phyloP scores from a whole-genome alignment of 2,329 filamentous ascomycete species.

The Hypocrella siamensis region DNA sequence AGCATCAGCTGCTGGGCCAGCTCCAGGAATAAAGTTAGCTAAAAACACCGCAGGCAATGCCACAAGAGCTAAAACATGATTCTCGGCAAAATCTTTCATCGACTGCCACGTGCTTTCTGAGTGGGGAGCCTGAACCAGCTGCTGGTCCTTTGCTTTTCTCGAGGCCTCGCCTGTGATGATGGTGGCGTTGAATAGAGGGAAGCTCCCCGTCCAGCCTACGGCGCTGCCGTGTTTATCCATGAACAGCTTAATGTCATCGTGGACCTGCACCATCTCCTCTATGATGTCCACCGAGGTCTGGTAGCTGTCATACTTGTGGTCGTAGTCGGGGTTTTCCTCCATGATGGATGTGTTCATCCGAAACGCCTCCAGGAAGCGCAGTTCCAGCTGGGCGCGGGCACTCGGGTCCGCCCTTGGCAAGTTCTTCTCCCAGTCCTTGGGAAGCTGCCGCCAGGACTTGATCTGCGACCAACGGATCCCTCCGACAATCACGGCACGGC shows the following conservation, averaged over 20 bases:
- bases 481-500: neutral
- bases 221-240: neutral
- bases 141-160: neutral
- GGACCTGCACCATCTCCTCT: neutral
- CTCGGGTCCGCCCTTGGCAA: neutral
- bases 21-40: neutral
- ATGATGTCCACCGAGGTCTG: neutral
- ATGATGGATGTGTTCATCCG: neutral
- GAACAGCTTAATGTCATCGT: neutral
- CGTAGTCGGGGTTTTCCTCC: neutral
- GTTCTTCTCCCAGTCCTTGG: neutral
- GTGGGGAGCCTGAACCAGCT: neutral
- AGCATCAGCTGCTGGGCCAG: too few relatives aligned
- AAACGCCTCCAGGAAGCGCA: neutral
- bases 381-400: neutral
- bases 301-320: neutral
- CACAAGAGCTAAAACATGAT: neutral
- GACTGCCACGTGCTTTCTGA: neutral
- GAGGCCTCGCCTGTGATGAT: neutral
- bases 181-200: neutral
- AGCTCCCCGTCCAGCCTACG: neutral
- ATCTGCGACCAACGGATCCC: slow-evolving; percentile 2
- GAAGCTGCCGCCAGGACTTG: slow-evolving; percentile 1
- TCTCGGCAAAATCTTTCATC: neutral
- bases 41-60: neutral